phyloP scores from a whole-genome alignment of 1,284 basidiomycete species.

The Clitocybe nebularis region DNA sequence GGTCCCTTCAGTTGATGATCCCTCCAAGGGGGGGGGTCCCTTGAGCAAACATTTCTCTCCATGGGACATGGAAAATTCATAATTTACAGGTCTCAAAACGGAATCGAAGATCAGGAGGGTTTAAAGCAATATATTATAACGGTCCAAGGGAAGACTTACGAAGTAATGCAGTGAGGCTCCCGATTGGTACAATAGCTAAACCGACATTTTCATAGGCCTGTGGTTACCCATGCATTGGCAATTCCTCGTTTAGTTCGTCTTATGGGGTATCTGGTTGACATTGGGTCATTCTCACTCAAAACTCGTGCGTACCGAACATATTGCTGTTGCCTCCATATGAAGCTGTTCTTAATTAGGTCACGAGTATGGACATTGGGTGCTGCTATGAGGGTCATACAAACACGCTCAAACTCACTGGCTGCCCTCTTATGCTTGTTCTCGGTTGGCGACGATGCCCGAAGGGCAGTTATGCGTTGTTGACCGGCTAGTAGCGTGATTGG shows the following conservation, averaged over 20 bases:
- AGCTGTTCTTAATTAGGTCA: constrained; percentile 34
- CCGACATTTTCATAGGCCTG: constrained; percentile 2
- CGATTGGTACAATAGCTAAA: neutral
- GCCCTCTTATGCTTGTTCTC: too few relatives aligned
- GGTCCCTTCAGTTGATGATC: too few relatives aligned
- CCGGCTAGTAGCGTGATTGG: constrained; percentile 25
- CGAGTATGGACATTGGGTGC: constrained; percentile 45
- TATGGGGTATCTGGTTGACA: neutral
- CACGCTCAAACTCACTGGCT: too few relatives aligned
- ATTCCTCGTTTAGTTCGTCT: constrained; percentile 16
- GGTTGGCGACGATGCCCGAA: constrained; percentile 27
- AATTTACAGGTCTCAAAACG: constrained; percentile 38
- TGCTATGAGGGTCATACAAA: constrained; percentile 53
- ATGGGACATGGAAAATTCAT: constrained; percentile 24
- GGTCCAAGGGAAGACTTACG: constrained; percentile 36
- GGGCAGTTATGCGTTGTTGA: constrained; percentile 25
- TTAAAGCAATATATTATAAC: constrained; percentile 42
- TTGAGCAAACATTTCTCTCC: too few relatives aligned
- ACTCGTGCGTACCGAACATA: neutral
- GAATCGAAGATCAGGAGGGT: constrained; percentile 34
- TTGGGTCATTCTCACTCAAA: neutral
- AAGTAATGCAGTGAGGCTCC: constrained; percentile 20
- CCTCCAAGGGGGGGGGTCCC: too few relatives aligned
- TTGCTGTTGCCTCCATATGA: constrained; percentile 34
- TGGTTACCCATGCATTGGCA: constrained; percentile 13